phyloP scores from a whole-genome alignment of 1,139 yeast genomes.

The Suhomyces kunorum region DNA sequence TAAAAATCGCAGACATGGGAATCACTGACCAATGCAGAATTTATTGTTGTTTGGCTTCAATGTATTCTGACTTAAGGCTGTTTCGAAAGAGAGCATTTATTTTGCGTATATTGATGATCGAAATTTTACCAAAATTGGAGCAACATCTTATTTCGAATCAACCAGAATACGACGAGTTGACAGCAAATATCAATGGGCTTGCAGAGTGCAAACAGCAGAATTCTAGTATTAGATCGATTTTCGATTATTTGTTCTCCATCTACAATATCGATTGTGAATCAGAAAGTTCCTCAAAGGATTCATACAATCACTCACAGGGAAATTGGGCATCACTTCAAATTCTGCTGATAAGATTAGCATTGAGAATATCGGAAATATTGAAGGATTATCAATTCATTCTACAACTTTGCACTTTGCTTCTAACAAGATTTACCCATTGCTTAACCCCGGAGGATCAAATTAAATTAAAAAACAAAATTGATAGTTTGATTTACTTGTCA shows the following conservation, averaged over 20 bases:
- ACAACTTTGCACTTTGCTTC: constrained; percentile 50
- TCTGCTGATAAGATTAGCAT: constrained; percentile 55
- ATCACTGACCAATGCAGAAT: constrained; percentile 58
- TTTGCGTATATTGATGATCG: constrained; percentile 58
- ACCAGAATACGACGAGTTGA: constrained; percentile 7
- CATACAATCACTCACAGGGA: constrained; percentile 25
- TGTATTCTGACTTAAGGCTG: constrained; percentile 64
- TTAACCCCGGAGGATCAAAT: constrained; percentile 41
- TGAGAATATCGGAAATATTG: constrained; percentile 53
- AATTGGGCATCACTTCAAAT: constrained; percentile 63
- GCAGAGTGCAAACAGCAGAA: constrained; percentile 9
- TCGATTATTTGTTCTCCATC: constrained; percentile 40
- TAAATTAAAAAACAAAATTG: constrained; percentile 30
- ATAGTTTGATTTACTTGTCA: constrained; percentile 23
- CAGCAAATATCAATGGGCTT: constrained; percentile 5
- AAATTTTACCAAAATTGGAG: constrained; percentile 48
- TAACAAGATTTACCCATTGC: constrained; percentile 57
- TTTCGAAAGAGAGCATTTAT: constrained; percentile 70
- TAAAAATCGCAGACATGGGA: constrained; percentile 46
- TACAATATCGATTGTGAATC: constrained; percentile 43
- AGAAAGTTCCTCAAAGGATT: constrained; percentile 27
- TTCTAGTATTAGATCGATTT: constrained; percentile 28
- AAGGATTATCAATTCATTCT: constrained; percentile 50
- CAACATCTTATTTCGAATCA: constrained; percentile 4
- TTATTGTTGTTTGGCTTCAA: constrained; percentile 64